phyloP scores from a whole-genome alignment of 306 rosid genomes.

The Gleditsia sinensis region DNA sequence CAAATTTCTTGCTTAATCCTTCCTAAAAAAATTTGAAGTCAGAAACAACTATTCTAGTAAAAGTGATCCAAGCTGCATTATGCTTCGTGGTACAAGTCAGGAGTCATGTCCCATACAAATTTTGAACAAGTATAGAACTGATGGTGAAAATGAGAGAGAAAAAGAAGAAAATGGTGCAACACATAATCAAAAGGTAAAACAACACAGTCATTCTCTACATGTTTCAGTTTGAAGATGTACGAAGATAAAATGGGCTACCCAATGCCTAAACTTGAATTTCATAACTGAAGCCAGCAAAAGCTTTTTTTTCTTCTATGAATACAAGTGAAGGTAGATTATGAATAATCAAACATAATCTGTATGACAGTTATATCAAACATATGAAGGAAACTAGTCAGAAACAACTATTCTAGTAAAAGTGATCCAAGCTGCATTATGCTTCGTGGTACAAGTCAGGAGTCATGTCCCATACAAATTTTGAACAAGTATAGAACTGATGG shows the following conservation, averaged over 20 bases:
- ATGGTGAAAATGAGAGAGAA: not conserved
- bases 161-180: not conserved
- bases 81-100: not conserved
- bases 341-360: too few relatives aligned
- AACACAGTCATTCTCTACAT: not conserved
- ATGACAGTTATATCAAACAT: too few relatives aligned
- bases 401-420: slow-evolving; percentile 11
- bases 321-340: too few relatives aligned
- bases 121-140: slow-evolving; percentile 9
- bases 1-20: slow-evolving; percentile 64
- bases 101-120: slow-evolving; percentile 4
- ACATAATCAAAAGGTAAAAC: not conserved
- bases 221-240: not conserved
- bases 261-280: not conserved
- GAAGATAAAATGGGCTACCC: not conserved
- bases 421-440: slow-evolving; percentile 14
- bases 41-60: slow-evolving; percentile 33
- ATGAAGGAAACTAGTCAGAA: too few relatives aligned
- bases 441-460: not conserved
- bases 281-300: not conserved
- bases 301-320: not conserved
- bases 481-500: not conserved
- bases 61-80: slow-evolving; percentile 16
- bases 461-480: slow-evolving; percentile 22
- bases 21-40: slow-evolving; percentile 61